Base-by-base conservation (phyloP, 1,139 yeast genomes). In the Diutina catenulata region DNA sequence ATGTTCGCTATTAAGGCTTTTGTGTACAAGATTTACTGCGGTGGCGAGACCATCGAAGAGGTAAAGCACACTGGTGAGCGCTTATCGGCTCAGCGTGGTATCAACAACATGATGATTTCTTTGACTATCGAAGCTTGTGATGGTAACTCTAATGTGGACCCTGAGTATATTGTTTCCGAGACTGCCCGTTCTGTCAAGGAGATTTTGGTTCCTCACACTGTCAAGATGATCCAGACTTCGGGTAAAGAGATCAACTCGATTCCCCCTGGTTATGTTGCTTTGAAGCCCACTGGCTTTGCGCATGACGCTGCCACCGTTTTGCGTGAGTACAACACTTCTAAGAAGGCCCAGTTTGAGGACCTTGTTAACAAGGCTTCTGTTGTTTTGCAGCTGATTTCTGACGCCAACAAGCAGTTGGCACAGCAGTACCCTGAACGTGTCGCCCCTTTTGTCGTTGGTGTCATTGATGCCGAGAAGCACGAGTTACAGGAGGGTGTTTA, bases 121-220 rank as follows among this genome's bases (percentile, higher is more conserved):
- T 76, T 87, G 57, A 86, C 96, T 15, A 87, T 87, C 40, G 98
- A 91, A 60, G 95, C 93, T 40, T 80, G 95, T 42, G 86, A 84
- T 47, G 95, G 94, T 25, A 69, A 68, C 43, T 66, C 58, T 39
- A 69, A 74, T 45, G 70, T 82, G 43, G 77, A 74, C 53, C 79
- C 86, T 36, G 60, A 73, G 37, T 70, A 66, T 48, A 79, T 81
- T 42, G 80, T 84, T 28, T 60, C 65, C 19, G 79, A 79, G 53
- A 80, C 93, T 21, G 68, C 74, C 42, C 64, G 65, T 38, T 82
- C 94, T 9, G 72, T 88, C 38, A 71, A 70, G 39, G 72, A 77
- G 35, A 76, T 84, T 37, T 66, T 87, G 52, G 76, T 78, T 37
- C 91, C 93, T 33, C 87, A 84, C 57, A 70, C 81, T 26, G 44